phyloP scores from a whole-genome alignment of 1,139 yeast species.

The Debaryomyces nepalensis region DNA sequence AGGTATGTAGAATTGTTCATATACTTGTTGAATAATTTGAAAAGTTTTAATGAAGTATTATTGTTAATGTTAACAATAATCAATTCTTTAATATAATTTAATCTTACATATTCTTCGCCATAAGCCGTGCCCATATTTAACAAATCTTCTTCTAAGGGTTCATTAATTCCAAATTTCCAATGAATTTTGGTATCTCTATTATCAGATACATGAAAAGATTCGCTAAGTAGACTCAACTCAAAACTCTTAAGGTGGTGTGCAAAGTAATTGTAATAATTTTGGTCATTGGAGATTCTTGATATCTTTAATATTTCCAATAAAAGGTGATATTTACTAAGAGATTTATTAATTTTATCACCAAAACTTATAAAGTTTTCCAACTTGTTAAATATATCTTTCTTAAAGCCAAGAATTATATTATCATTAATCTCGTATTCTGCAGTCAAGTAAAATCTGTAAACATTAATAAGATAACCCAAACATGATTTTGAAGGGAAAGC shows the following conservation, averaged over 20 bases:
- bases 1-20: slow-evolving; percentile 24
- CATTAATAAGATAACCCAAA: slow-evolving; percentile 32
- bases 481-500: slow-evolving; percentile 32
- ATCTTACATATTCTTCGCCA: slow-evolving; percentile 22
- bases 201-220: slow-evolving; percentile 25
- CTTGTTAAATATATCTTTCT: slow-evolving; percentile 60
- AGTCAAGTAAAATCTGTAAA: slow-evolving; percentile 54
- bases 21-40: slow-evolving; percentile 33
- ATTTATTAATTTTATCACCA: slow-evolving; percentile 42
- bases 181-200: slow-evolving; percentile 54
- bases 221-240: slow-evolving; percentile 15
- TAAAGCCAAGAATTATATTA: slow-evolving; percentile 55
- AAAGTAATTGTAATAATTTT: slow-evolving; percentile 37
- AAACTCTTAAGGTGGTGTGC: slow-evolving; percentile 18
- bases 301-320: slow-evolving; percentile 40
- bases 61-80: slow-evolving; percentile 24
- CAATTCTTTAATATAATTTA: slow-evolving; percentile 33
- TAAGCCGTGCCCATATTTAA: slow-evolving; percentile 5
- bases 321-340: slow-evolving; percentile 41
- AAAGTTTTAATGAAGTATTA: slow-evolving; percentile 19
- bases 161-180: slow-evolving; percentile 48
- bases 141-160: slow-evolving; percentile 4
- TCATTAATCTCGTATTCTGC: slow-evolving; percentile 54
- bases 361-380: slow-evolving; percentile 63
- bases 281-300: slow-evolving; percentile 41